These are phyloP conservation scores for Neurospora terricola DNA, from an alignment of 495 filamentous ascomycete species.

Conservation along the genomic window DNA sequence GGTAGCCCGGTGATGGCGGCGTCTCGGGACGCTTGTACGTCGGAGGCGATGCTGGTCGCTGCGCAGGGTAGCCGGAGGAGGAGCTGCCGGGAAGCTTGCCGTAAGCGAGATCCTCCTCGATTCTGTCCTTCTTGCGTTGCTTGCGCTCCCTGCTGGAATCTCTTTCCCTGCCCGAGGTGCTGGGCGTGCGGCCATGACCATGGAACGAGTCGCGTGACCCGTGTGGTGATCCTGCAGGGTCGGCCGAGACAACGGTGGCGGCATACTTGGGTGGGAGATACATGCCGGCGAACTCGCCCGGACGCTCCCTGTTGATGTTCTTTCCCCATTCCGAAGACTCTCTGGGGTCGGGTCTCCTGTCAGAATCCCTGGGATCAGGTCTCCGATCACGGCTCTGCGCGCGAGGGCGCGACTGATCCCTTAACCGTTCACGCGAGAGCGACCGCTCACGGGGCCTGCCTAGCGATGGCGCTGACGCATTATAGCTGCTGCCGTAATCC, in stretches of 20 bases:
- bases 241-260: slow-evolving; percentile 10
- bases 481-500: slow-evolving; percentile 7
- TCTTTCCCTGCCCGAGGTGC: slow-evolving; percentile 13
- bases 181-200: slow-evolving; percentile 14
- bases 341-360: background rate
- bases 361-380: background rate
- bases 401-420: background rate
- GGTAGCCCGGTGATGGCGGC: slow-evolving; percentile 19
- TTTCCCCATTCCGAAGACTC: slow-evolving; percentile 5
- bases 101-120: slow-evolving; percentile 38
- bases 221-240: slow-evolving; percentile 11
- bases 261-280: slow-evolving; percentile 20
- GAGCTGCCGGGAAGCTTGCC: slow-evolving; percentile 20
- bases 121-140: slow-evolving; percentile 26
- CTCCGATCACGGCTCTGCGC: slow-evolving; percentile 2
- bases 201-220: slow-evolving; percentile 24
- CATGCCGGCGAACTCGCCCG: slow-evolving; percentile 4
- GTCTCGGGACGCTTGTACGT: slow-evolving; percentile 21
- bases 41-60: slow-evolving; percentile 5
- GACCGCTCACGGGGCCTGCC: slow-evolving; percentile 7
- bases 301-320: slow-evolving; percentile 4
- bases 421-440: slow-evolving; percentile 4
- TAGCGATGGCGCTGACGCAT: slow-evolving; percentile 10
- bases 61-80: background rate
- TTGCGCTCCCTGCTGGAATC: slow-evolving; percentile 20